Base-by-base conservation (phyloP, 1,139 yeast genomes). In the Suhomyces choctaworum region DNA sequence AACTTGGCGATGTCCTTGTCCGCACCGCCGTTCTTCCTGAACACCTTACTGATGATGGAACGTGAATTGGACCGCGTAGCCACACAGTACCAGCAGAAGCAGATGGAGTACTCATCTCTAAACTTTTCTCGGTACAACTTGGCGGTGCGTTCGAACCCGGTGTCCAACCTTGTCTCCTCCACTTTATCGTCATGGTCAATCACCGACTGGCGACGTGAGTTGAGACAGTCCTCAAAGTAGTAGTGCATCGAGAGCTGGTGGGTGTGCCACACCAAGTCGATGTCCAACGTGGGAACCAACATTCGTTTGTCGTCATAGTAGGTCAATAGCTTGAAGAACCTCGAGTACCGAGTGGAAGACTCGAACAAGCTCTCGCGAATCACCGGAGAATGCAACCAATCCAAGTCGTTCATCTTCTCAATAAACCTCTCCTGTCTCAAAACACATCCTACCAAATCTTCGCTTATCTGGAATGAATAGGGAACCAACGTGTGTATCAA, bases 241-340 rank as follows among this genome's bases (percentile, higher is more conserved):
- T 44, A 44, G 13, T 29, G 34, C 27, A 58, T 52, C 4, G 53
- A 46, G 20, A 66, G 47, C 38, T 62, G 69, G 40, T 66, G 70
- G 7, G 72, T 65, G 37, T 63, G 70, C 72, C 73, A 66, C 1
- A 61, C 50, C 26, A 67, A 48, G 39, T 67, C 72, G 21, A 67
- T 58, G 36, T 67, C 73, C 34, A 66, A 47, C 1, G 72, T 63
- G 0, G 73, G 72, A 1, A 66, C 63, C 15, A 58, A 45, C 34
- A 52, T 44, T 12, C 28, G 22, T 7, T 27, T 34, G n/a, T 27
- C 36, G 16, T 41, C 47, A 12, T 31, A 21, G 6, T 26, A 10
- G 2, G 41, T 40, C 21, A 64, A 36, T 15, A 65, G 25, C 7
- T 39, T 34, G 31, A 62, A 48, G 37, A 64, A 66, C 12, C 60